Conservation (phyloP, 768 basidiomycete species). For the Suillus alpinus region DNA sequence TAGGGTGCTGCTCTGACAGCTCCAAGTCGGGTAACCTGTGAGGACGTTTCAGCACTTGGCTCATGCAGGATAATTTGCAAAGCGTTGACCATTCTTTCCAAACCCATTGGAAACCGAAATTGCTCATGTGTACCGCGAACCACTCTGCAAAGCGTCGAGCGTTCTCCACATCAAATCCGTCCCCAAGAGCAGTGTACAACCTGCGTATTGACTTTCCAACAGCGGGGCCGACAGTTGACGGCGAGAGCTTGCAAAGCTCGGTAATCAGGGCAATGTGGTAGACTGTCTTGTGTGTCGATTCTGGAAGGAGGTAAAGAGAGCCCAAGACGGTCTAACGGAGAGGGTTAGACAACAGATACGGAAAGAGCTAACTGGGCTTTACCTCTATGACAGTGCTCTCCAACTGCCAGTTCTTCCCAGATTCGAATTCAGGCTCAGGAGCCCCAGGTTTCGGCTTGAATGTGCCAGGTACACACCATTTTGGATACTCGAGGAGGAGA, state of each 20-base stretch:
- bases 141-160: slow-evolving; percentile 85
- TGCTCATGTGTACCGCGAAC: slow-evolving; percentile 96
- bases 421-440: slow-evolving; percentile 47
- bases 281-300: slow-evolving; percentile 69
- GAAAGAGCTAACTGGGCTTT: slow-evolving; percentile 10
- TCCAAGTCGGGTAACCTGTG: slow-evolving; percentile 82
- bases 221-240: slow-evolving; percentile 89
- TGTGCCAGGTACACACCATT: slow-evolving; percentile 78
- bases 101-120: slow-evolving; percentile 97
- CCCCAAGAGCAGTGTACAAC: slow-evolving; percentile 74
- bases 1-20: slow-evolving; percentile 76
- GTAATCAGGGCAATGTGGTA: slow-evolving; percentile 89
- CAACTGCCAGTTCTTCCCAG: slow-evolving; percentile 78
- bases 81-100: slow-evolving; percentile 94
- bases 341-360: not conserved
- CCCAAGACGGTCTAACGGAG: slow-evolving; percentile 65
- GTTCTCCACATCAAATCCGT: slow-evolving; percentile 85
- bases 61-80: not conserved
- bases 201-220: slow-evolving; percentile 94
- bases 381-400: slow-evolving; percentile 91
- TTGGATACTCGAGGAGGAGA: slow-evolving; percentile 80
- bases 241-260: slow-evolving; percentile 93
- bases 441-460: slow-evolving; percentile 79
- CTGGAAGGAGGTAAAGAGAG: slow-evolving; percentile 72
- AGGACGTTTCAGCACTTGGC: slow-evolving; percentile 1